phyloP scores from a whole-genome alignment of 768 basidiomycete genomes.

The Serendipita sp. region DNA sequence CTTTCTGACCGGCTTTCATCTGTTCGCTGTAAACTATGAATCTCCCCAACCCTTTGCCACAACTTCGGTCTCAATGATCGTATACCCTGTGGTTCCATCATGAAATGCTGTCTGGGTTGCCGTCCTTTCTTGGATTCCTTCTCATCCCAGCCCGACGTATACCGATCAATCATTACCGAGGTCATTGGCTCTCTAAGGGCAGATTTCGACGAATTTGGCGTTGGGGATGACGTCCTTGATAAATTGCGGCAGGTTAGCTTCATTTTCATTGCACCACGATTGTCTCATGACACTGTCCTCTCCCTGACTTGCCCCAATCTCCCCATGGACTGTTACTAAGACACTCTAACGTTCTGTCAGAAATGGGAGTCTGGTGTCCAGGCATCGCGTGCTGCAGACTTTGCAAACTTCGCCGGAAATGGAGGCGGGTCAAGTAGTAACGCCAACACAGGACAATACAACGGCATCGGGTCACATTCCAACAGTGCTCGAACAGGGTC shows the following conservation, averaged over 20 bases:
- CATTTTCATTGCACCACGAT: conserved; percentile 11
- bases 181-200: conserved; percentile 73
- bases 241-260: conserved; percentile 73
- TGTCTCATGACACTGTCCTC: background rate
- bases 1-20: no score
- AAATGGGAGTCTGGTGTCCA: conserved; percentile 96
- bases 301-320: background rate
- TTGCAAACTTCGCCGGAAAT: background rate
- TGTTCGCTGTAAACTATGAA: no score
- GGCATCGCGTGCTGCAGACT: conserved; percentile 68
- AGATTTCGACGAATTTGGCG: conserved; percentile 95
- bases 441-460: conserved; percentile 32
- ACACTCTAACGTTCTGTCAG: conserved; percentile 23
- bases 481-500: background rate
- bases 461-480: conserved; percentile 7
- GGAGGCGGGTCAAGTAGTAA: background rate
- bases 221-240: conserved; percentile 76
- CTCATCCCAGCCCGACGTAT: conserved; percentile 53
- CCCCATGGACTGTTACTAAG: background rate
- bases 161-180: conserved; percentile 92
- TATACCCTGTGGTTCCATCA: no score
- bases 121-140: no score
- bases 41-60: no score
- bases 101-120: no score
- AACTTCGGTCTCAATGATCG: no score